These are phyloP conservation scores for Penicillium goetzii DNA, from an alignment of 495 filamentous ascomycete genomes.

Conservation along the genomic window DNA sequence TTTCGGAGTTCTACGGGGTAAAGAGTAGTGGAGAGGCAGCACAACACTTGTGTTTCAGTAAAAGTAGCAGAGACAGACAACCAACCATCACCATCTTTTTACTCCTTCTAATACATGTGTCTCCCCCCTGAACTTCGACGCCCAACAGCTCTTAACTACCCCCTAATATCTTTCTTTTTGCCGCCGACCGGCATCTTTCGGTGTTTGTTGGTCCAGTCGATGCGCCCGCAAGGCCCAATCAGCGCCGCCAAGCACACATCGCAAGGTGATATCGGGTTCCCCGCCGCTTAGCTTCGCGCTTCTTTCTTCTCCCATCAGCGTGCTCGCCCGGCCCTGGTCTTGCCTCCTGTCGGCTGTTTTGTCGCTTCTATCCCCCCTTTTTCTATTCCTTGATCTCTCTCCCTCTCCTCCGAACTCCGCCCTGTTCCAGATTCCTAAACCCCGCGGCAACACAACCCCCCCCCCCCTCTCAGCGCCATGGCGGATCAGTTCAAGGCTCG, in stretches of 20 bases:
- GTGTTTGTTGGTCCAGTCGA: conserved; percentile 32
- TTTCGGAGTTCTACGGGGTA: conserved; percentile 19
- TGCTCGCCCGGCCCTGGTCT: conserved; percentile 17
- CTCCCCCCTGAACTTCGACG: neutral
- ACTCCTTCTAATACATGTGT: neutral
- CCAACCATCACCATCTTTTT: conserved; percentile 3
- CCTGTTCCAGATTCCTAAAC: conserved; percentile 1
- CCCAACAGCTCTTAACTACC: neutral
- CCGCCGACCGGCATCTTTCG: conserved; percentile 25
- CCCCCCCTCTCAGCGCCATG: conserved; percentile 56
- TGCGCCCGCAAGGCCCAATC: conserved; percentile 39
- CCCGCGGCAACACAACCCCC: neutral
- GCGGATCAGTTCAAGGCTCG: conserved; percentile 82
- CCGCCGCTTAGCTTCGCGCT: conserved; percentile 33
- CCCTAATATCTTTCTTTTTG: conserved; percentile 20
- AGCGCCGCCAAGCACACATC: conserved; percentile 36
- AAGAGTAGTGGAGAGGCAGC: conserved; percentile 29
- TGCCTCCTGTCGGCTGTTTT: conserved; percentile 9
- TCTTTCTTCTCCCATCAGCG: conserved; percentile 27
- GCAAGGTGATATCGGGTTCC: conserved; percentile 40
- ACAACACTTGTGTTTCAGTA: conserved; percentile 34
- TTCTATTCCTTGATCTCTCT: conserved; percentile 10
- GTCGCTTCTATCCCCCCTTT: conserved; percentile 13
- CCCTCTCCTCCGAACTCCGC: conserved; percentile 16
- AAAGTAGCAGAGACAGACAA: conserved; percentile 13